Conservation (phyloP, 495 filamentous ascomycete genomes). For the Podospora conica region DNA sequence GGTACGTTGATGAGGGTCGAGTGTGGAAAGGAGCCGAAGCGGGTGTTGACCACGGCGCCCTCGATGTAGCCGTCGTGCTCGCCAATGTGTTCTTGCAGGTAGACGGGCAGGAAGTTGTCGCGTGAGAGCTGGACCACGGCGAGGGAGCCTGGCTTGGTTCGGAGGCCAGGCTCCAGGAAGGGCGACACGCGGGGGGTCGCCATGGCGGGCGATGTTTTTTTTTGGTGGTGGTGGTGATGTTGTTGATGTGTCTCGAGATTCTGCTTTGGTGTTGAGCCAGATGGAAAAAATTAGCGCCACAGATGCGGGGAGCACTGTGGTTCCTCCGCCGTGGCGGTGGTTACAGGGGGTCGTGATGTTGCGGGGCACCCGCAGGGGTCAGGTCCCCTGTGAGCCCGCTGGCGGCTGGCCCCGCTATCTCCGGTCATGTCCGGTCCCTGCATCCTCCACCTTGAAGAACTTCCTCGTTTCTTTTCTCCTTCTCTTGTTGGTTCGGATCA, state of each 20-base stretch:
- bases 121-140: constrained; percentile 79
- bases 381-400: not conserved
- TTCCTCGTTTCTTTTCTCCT: too few species aligned
- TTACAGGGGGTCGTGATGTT: not conserved
- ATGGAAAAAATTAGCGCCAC: not conserved
- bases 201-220: not conserved
- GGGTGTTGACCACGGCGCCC: constrained; percentile 81
- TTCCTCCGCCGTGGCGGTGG: not conserved
- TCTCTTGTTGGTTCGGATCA: too few species aligned
- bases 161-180: constrained; percentile 60
- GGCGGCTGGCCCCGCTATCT: too few species aligned
- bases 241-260: not conserved
- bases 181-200: constrained; percentile 44
- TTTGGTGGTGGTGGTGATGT: not conserved
- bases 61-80: constrained; percentile 67
- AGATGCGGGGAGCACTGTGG: not conserved
- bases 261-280: not conserved
- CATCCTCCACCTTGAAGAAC: too few species aligned
- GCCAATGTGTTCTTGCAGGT: constrained; percentile 56
- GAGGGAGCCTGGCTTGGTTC: constrained; percentile 51
- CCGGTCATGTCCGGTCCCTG: not conserved
- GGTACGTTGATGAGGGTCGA: constrained; percentile 71
- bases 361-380: not conserved
- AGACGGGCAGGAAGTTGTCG: constrained; percentile 69
- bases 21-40: constrained; percentile 93